Conservation (phyloP, 129 eudicot species). For the Escallonia rubra region DNA sequence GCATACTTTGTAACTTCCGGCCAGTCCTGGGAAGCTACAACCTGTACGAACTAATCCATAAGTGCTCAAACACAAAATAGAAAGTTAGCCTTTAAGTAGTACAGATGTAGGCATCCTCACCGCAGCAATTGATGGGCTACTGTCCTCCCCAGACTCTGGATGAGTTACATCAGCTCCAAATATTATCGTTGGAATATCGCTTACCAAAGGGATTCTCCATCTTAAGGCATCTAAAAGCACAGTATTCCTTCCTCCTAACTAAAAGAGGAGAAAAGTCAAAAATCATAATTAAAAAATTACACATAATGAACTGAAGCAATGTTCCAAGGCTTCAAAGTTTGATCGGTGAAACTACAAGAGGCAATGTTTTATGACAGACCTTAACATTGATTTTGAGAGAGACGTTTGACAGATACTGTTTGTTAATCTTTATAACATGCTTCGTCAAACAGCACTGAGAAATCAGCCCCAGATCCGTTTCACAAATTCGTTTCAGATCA, state of each 20-base stretch:
- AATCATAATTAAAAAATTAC: too few relatives aligned
- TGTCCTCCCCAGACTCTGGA: slow-evolving; percentile 74
- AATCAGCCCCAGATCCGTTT: slow-evolving; percentile 70
- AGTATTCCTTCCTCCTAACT: slow-evolving; percentile 66
- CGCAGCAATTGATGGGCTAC: slow-evolving; percentile 79
- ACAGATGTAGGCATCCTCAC: slow-evolving; percentile 20
- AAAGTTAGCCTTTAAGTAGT: not conserved
- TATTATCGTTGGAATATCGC: slow-evolving; percentile 73
- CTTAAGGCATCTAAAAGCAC: slow-evolving; percentile 74
- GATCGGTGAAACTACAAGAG: too few relatives aligned
- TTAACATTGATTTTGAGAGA: slow-evolving; percentile 71
- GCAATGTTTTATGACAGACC: slow-evolving; percentile 15
- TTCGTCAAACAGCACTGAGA: slow-evolving; percentile 81
- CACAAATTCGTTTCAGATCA: slow-evolving; percentile 69
- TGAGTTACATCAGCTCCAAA: slow-evolving; percentile 89
- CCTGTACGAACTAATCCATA: slow-evolving; percentile 32
- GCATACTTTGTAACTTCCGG: slow-evolving; percentile 41
- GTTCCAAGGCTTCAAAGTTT: too few relatives aligned
- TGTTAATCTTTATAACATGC: slow-evolving; percentile 58
- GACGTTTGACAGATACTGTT: slow-evolving; percentile 66
- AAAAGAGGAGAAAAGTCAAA: too few relatives aligned
- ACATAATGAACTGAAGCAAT: too few relatives aligned
- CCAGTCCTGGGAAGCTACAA: slow-evolving; percentile 83
- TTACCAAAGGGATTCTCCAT: slow-evolving; percentile 70
- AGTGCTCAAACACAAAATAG: not conserved